Evolutionary conservation across 805 yeast species (phyloP), one percentile per base, ranked within the genome.

Genomic region (Nakazawaea ambrosiae): DNA sequence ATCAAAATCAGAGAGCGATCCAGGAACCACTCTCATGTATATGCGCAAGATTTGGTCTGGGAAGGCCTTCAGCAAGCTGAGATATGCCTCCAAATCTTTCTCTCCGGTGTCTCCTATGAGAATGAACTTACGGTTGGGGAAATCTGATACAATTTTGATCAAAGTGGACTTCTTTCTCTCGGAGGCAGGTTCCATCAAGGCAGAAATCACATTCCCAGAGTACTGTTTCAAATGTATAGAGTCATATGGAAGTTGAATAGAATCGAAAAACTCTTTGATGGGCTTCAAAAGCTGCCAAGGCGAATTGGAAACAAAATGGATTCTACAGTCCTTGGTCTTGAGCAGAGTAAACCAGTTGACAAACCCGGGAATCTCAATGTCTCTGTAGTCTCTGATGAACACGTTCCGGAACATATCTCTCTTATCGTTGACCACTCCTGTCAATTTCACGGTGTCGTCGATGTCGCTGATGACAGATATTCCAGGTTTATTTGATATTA

Each of bases 31-130:
- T 29, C 97, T 64, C 25, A 92, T 83, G 53, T 76, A 89, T 4
- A 92, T 85, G 1, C 82, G 94, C 17, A 71, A 45, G 0, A 92
- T 66, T 44, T 76, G 81, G 4, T 65, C 60, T 0, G 96, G 95
- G 49, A 63, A 75, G 23, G 54, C 46, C 27, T 64, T 59, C 0
- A 94, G 84, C 24, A 88, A 60, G 20, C 80, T 80, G 5, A 76
- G 68, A 54, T 92, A 92, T 0, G 97, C 95, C 51, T 94, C 98
- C 30, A 90, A 63, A 61, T 92, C 99, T 46, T 81, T 81, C 53
- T 92, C 98, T 2, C 97, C 97, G 2, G 96, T 81, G 55, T 92
- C 99, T 23, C 99, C 99, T 12, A 92, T 71, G 35, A 95, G 63
- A 18, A 92, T 70, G 54, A 92, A 90, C 49, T 73, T 78, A 45